A percentile compares a stretch with the other conserved stretches of the same genome.
phyloP scores from a whole-genome alignment of 2,329 filamentous ascomycete genomes.

The Trichoderma breve region DNA sequence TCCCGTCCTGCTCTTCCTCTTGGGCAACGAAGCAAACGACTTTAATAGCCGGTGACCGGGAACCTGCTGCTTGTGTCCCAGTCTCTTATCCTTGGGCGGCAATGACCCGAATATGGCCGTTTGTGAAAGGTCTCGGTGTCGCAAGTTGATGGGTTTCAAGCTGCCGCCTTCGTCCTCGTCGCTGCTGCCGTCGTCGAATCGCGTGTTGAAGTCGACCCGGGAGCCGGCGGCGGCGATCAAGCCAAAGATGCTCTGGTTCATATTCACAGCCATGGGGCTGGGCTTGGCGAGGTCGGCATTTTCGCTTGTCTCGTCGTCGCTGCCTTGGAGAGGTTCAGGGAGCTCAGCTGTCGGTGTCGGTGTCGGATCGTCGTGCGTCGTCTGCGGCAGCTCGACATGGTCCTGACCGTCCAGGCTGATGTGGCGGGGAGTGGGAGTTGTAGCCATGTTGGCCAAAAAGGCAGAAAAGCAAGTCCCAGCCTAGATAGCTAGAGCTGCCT shows the following conservation, averaged over 20 bases:
- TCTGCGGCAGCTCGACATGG: slow-evolving; percentile 40
- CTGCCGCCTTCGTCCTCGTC: slow-evolving; percentile 71
- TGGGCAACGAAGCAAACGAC: slow-evolving; percentile 61
- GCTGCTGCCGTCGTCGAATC: slow-evolving; percentile 76
- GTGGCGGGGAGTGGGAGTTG: slow-evolving; percentile 22
- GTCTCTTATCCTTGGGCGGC: slow-evolving; percentile 27
- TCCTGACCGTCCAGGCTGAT: slow-evolving; percentile 33
- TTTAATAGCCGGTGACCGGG: slow-evolving; percentile 65
- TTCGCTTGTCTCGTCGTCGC: slow-evolving; percentile 50
- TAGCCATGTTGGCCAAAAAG: not conserved
- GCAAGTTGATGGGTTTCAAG: slow-evolving; percentile 44
- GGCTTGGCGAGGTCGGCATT: slow-evolving; percentile 45
- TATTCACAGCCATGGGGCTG: slow-evolving; percentile 61
- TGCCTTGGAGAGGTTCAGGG: slow-evolving; percentile 52
- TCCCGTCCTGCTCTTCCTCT: slow-evolving; percentile 43
- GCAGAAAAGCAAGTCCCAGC: not conserved
- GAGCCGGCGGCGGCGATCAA: slow-evolving; percentile 87
- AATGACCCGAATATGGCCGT: slow-evolving; percentile 40
- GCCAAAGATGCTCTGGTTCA: slow-evolving; percentile 94
- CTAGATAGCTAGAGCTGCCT: not conserved
- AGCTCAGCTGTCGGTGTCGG: slow-evolving; percentile 43
- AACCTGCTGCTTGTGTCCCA: slow-evolving; percentile 55
- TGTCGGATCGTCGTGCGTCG: slow-evolving; percentile 35
- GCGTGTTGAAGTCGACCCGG: slow-evolving; percentile 74
- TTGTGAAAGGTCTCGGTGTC: slow-evolving; percentile 39